Evolutionary conservation across 495 filamentous ascomycete species (phyloP), one percentile per base, ranked within the genome.

Genomic region (Podospora bellae-mahoneyi): DNA sequence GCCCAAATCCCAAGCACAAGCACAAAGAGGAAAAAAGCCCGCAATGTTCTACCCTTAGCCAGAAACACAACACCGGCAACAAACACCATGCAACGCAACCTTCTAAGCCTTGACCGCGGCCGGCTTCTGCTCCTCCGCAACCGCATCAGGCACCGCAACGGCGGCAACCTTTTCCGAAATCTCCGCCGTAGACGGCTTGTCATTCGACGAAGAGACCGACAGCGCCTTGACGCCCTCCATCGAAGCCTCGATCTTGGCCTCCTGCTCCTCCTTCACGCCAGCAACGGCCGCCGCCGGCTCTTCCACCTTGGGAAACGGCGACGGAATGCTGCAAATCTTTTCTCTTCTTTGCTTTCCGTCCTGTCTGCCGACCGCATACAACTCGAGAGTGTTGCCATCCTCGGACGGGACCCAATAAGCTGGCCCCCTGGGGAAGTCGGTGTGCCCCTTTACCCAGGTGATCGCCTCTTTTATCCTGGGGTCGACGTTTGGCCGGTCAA

Each of bases 401-500:
- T 83, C 79, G 27, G 75, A 74, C 7, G 75, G 71, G 26, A 72
- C 65, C 85, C 85, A 87, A 63, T 82, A 80, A 71, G 83, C 69
- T 6, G 85, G 84, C 0, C 85, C 85, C 59, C 65, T 62, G 0
- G 84, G 84, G 66, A 87, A 85, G 13, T 74, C 75, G 16, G 74
- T 80, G 44, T 75, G 62, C 0, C 80, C 84, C 16, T 78, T 78
- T 70, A 83, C 80, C 78, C 81, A 87, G 4, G 68, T 74, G 2
- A 88, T 78, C n/a, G 83, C 67, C 39, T 84, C 80, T 20, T 79
- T 75, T 44, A 85, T 84, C 10, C 78, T 75, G 5, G 88, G 88
- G 69, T 97, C 92, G 20, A 91, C 77, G 63, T 85, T 82, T 15
- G 92, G 91, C 78, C 86, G 80, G 65, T 90, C 86, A 62, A 90